Conservation (phyloP, 1,139 yeast genomes). For the Wickerhamomyces sp. region DNA sequence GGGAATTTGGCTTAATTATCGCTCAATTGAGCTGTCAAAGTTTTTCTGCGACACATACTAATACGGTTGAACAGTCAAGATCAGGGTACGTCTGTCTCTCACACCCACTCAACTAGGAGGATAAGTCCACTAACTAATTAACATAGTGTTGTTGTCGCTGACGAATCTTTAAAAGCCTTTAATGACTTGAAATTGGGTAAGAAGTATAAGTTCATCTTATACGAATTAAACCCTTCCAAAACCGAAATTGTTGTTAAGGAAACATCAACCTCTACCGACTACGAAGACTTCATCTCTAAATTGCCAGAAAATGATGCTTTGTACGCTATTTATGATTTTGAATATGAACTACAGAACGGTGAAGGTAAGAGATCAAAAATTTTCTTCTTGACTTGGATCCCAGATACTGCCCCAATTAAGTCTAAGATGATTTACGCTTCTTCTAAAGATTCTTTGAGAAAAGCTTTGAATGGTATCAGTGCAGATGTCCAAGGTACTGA, state of each 20-base stretch:
- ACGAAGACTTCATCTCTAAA: conserved; percentile 79
- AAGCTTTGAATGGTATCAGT: conserved; percentile 92
- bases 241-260: conserved; percentile 88
- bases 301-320: conserved; percentile 96
- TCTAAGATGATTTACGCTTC: conserved; percentile 97
- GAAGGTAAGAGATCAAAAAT: conserved; percentile 97
- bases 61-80: conserved; percentile 45
- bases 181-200: conserved; percentile 95
- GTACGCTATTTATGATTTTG: conserved; percentile 95
- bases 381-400: conserved; percentile 94
- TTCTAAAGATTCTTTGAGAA: conserved; percentile 95
- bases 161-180: conserved; percentile 89
- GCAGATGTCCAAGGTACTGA: conserved; percentile 97
- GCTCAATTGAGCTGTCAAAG: background rate
- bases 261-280: conserved; percentile 68
- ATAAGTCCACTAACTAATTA: conserved; percentile 35
- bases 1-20: background rate
- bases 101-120: conserved; percentile 31
- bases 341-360: conserved; percentile 81
- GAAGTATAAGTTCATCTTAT: conserved; percentile 79
- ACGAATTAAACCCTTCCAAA: conserved; percentile 73
- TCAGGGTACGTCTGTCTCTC: conserved; percentile 53
- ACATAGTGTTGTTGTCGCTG: conserved; percentile 85
- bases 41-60: conserved; percentile 4
- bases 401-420: conserved; percentile 93